Conservation (phyloP, 371 early-diverging fungal genomes). For the Zopfochytrium polystomum region DNA sequence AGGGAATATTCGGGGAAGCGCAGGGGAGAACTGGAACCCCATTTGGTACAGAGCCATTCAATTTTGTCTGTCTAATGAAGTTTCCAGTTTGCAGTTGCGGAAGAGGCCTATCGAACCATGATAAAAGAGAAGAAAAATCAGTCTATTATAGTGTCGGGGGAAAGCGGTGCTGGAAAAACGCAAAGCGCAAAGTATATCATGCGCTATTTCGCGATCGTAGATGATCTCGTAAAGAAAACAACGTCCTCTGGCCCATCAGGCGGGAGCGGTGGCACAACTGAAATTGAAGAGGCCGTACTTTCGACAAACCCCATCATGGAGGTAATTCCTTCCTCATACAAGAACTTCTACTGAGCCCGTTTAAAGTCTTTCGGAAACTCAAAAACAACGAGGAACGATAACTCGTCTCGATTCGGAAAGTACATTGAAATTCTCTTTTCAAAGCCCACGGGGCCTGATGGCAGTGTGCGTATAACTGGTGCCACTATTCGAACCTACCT, state of each 20-base stretch:
- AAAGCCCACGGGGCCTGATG: constrained; percentile 37
- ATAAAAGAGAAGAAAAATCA: constrained; percentile 85
- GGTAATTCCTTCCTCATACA: constrained; percentile 85
- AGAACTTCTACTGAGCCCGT: neutral
- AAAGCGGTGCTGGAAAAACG: constrained; percentile 95
- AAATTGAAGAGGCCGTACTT: constrained; percentile 55
- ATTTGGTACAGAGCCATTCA: constrained; percentile 59
- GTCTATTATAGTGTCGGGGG: constrained; percentile 98
- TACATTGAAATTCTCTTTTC: constrained; percentile 85
- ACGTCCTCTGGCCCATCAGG: constrained; percentile 63
- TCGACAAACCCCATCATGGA: constrained; percentile 98
- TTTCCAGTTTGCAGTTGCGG: constrained; percentile 87
- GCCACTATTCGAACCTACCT: constrained; percentile 96
- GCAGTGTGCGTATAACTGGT: constrained; percentile 78
- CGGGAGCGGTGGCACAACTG: constrained; percentile 50
- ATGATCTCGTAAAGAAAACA: constrained; percentile 61
- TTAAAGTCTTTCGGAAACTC: constrained; percentile 98
- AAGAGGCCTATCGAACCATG: constrained; percentile 96
- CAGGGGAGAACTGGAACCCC: constrained; percentile 95
- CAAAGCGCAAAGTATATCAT: constrained; percentile 95
- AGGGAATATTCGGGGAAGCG: no score
- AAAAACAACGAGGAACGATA: constrained; percentile 98
- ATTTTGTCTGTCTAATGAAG: no score
- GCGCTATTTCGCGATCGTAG: constrained; percentile 94
- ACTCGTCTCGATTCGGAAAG: constrained; percentile 99